Evolutionary conservation across 768 basidiomycete species (phyloP).

Genomic region (Trichaptum fuscoviolaceum): DNA sequence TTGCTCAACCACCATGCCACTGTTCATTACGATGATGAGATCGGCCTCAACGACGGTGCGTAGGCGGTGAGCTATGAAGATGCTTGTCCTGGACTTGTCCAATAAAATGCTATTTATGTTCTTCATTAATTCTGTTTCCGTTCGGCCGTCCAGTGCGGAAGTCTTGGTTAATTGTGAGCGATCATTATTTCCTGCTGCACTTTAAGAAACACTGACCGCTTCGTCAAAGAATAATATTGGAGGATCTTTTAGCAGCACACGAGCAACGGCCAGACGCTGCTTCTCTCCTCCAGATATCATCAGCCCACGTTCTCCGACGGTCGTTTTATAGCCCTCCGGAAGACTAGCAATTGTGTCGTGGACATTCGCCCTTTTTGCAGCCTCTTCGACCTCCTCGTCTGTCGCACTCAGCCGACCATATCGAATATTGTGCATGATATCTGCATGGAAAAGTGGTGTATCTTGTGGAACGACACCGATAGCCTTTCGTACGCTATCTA

Average conservation of each 20-base stretch:
- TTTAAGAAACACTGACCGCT: conserved; percentile 54
- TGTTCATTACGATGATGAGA: conserved; percentile 87
- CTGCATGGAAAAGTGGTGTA: conserved; percentile 93
- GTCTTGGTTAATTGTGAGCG: conserved; percentile 47
- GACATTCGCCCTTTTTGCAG: conserved; percentile 82
- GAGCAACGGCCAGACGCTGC: conserved; percentile 90
- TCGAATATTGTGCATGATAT: conserved; percentile 92
- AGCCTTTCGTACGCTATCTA: conserved; percentile 62
- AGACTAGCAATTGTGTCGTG: conserved; percentile 73
- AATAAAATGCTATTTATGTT: conserved; percentile 81
- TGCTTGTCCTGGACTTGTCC: conserved; percentile 79
- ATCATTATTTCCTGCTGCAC: not conserved
- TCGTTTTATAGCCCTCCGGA: conserved; percentile 83
- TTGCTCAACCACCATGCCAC: conserved; percentile 88
- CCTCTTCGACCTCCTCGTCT: conserved; percentile 85
- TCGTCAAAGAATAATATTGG: conserved; percentile 98
- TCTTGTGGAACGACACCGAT: conserved; percentile 98
- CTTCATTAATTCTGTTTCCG: conserved; percentile 91
- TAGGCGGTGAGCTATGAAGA: conserved; percentile 94
- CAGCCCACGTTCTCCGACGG: conserved; percentile 92
- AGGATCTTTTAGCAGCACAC: conserved; percentile 90
- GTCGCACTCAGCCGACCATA: conserved; percentile 86
- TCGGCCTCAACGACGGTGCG: conserved; percentile 92
- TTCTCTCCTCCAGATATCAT: conserved; percentile 99
- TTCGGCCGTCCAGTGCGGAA: conserved; percentile 91